phyloP scores from a whole-genome alignment of 1,284 basidiomycete genomes.

The Pseudozyma pruni region DNA sequence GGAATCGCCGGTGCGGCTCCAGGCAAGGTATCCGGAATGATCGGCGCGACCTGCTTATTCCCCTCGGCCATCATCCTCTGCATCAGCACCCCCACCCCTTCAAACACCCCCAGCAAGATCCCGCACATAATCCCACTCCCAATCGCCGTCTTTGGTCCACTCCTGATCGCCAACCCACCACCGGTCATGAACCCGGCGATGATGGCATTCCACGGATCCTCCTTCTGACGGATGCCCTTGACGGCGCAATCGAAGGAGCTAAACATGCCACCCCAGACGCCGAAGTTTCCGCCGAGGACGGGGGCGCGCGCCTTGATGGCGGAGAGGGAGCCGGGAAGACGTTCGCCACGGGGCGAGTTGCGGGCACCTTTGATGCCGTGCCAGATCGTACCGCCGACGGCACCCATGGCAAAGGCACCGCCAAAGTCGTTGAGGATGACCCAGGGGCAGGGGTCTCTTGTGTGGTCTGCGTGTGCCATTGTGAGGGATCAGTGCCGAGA shows the following conservation, averaged over 20 bases:
- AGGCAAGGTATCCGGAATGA: constrained; percentile 40
- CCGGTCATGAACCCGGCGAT: constrained; percentile 98
- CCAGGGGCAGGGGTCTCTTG: constrained; percentile 78
- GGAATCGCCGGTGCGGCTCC: constrained; percentile 10
- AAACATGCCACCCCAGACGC: constrained; percentile 83
- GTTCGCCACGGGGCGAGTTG: constrained; percentile 94
- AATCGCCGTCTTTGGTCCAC: constrained; percentile 88
- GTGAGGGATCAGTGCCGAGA: constrained; percentile 3
- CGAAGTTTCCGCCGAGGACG: constrained; percentile 96
- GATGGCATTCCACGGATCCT: constrained; percentile 99
- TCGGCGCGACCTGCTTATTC: constrained; percentile 70
- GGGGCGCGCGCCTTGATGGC: constrained; percentile 98
- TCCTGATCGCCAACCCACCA: constrained; percentile 90
- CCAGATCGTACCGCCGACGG: constrained; percentile 96
- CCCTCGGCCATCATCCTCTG: constrained; percentile 84
- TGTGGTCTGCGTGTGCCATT: constrained; percentile 57
- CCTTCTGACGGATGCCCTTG: constrained; percentile 94
- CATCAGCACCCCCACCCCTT: constrained; percentile 86
- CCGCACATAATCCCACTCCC: constrained; percentile 94
- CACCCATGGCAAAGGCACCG: constrained; percentile 89
- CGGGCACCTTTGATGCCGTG: constrained; percentile 98
- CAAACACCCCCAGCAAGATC: constrained; percentile 89
- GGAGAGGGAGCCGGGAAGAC: constrained; percentile 89
- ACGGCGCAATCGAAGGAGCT: constrained; percentile 97
- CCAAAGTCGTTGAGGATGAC: constrained; percentile 99